A percentile compares a stretch with the other conserved stretches of the same genome.
phyloP scores from a whole-genome alignment of 108 stramenopile species.

The Schizochytrium sp. region DNA sequence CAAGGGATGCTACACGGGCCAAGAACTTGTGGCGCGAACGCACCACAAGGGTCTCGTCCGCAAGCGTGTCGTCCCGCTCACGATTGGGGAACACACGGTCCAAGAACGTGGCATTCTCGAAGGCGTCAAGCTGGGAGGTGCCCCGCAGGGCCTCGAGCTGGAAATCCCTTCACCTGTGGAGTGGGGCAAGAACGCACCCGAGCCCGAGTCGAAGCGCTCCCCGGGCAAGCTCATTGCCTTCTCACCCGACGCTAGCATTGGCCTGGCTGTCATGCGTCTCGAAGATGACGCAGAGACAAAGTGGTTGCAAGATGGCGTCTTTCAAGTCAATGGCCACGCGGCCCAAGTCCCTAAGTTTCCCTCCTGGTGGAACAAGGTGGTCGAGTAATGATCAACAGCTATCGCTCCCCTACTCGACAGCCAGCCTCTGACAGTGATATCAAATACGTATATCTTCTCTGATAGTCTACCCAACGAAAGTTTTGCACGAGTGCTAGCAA shows the following conservation, averaged over 20 bases:
- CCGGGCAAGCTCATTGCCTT: background rate
- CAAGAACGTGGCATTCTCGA: background rate
- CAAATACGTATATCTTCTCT: background rate
- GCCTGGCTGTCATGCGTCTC: background rate
- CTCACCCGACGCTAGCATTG: background rate
- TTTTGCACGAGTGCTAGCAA: too few relatives aligned
- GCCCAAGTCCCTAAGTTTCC: background rate
- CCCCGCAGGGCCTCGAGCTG: background rate
- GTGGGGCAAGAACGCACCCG: background rate
- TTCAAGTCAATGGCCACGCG: background rate
- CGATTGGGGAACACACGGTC: conserved; percentile 34
- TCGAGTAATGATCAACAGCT: background rate
- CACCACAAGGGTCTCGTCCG: conserved; percentile 81
- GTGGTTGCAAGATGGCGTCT: background rate
- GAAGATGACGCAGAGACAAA: background rate
- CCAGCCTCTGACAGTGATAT: background rate
- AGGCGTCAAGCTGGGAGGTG: background rate
- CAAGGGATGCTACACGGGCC: conserved; percentile 97
- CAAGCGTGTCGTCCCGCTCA: conserved; percentile 76
- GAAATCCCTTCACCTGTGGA: background rate
- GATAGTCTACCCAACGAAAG: too few relatives aligned
- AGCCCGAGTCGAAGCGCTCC: background rate
- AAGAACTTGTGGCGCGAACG: conserved; percentile 89
- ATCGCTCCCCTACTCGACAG: background rate
- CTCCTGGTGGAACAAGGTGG: background rate